Evolutionary conservation across 1,139 yeast genomes (phyloP), one percentile per base, ranked within the genome.

Genomic region (Hansenula lynferdii): DNA sequence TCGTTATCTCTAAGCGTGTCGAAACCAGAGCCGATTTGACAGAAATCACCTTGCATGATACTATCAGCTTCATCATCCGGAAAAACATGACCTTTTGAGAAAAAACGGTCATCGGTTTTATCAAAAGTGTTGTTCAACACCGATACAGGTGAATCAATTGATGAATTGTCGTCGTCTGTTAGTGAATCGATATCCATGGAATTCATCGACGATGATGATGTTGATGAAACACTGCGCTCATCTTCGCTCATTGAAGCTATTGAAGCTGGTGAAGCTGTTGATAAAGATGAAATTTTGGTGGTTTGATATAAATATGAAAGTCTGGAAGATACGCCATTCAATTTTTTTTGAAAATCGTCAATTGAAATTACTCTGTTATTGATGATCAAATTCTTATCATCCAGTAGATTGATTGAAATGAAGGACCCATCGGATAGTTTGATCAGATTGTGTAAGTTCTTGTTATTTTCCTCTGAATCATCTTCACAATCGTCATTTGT

Each of bases 341-440:
- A 26, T 30, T 43, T 42, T 9, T 6, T 11, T 30, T 50, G 47
- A 14, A 51, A 37, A n/a, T 49, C 48, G 0, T 35, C 18, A 11
- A 50, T 37, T 7, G 36, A 21, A 8, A 51, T 42, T 20, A 47
- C 28, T 4, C 30, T 37, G 38, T 47, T 48, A 36, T 50, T 47
- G 5, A 42, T 33, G 16, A 40, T 31, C 3, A 47, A 31, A 17
- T 41, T 26, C 21, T 47, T 36, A 5, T 38, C 35, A 4, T 38
- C 30, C 11, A 34, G 19, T 6, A 42, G 14, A 21, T 40, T 49
- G 34, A 52, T 27, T 2, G 55, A 50, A 17, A 52, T 43, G 34
- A 52, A 52, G 4, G 45, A 38, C 0, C 43, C 47, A 37, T 49
- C 44, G 3, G 49, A 42, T 15, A 52, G 28, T 33, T 52, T 52